Conservation (phyloP, 2,329 filamentous ascomycete genomes). For the Xylariomycetidae sp. region DNA sequence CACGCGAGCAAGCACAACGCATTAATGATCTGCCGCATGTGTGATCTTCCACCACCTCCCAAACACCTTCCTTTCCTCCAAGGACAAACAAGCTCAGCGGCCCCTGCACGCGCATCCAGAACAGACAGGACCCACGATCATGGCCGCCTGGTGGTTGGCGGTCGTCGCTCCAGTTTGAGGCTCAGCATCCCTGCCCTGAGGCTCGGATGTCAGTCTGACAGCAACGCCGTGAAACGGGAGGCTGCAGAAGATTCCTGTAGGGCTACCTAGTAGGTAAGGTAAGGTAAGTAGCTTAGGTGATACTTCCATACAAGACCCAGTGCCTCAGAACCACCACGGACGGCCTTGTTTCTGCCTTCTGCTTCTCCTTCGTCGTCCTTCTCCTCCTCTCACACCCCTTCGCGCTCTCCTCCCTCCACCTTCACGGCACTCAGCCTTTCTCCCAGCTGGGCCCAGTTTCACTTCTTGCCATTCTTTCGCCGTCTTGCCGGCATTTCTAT, state of each 20-base stretch:
- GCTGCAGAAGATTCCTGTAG: slow-evolving; percentile 6
- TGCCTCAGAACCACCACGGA: no score
- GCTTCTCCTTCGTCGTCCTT: not conserved
- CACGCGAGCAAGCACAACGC: no score
- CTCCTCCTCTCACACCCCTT: slow-evolving; percentile 1
- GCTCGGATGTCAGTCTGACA: slow-evolving; percentile 4
- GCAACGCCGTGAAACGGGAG: slow-evolving; percentile 9
- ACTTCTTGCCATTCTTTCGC: slow-evolving; percentile 14
- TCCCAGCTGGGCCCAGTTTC: not conserved
- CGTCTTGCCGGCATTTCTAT: slow-evolving; percentile 5
- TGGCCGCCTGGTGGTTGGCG: no score
- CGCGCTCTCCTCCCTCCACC: slow-evolving; percentile 4
- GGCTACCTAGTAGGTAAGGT: no score
- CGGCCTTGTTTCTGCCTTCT: no score
- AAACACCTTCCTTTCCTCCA: slow-evolving; percentile 10
- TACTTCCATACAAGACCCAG: no score
- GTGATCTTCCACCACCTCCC: slow-evolving; percentile 10
- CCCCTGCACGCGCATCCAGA: no score
- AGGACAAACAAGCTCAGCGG: no score
- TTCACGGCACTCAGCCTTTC: not conserved
- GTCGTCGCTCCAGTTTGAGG: no score
- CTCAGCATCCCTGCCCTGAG: no score
- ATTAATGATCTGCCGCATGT: slow-evolving; percentile 21
- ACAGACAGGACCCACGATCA: no score
- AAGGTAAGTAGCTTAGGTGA: no score